Percentiles rank a stretch among this genome's conserved stretches.
Conservation (phyloP, 345 rosid genomes). For the Linum tenue region DNA sequence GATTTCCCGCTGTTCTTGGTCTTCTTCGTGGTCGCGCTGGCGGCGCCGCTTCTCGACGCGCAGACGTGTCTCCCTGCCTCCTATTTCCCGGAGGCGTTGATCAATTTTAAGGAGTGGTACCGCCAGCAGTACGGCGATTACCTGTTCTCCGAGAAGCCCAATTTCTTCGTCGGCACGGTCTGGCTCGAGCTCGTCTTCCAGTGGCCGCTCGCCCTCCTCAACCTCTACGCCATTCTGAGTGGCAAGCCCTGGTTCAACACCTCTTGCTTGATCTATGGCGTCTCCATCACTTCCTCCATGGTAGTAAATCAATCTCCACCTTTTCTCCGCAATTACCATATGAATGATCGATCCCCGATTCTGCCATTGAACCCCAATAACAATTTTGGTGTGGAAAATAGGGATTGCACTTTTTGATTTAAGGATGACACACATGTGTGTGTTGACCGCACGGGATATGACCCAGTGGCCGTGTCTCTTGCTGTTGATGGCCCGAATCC, state of each 20-base stretch:
- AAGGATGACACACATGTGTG: no score
- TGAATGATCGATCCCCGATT: neutral
- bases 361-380: neutral
- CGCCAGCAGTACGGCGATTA: constrained; percentile 46
- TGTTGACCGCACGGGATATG: no score
- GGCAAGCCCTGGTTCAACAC: constrained; percentile 59
- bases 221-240: constrained; percentile 39
- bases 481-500: no score
- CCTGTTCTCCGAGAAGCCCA: constrained; percentile 55
- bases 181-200: constrained; percentile 63
- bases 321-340: neutral
- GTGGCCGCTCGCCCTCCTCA: constrained; percentile 68
- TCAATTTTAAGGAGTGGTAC: constrained; percentile 39
- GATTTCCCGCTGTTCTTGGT: constrained; percentile 44
- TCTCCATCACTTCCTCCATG: constrained; percentile 52
- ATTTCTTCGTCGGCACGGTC: constrained; percentile 56
- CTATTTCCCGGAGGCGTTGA: constrained; percentile 44
- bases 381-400: neutral
- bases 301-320: constrained; percentile 22
- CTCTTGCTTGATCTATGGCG: constrained; percentile 69
- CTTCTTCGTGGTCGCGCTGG: constrained; percentile 44
- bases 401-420: neutral
- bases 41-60: constrained; percentile 48
- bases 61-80: constrained; percentile 43
- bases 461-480: no score